Base-by-base conservation (phyloP, 1,284 basidiomycete species). In the Peniophora sp. region DNA sequence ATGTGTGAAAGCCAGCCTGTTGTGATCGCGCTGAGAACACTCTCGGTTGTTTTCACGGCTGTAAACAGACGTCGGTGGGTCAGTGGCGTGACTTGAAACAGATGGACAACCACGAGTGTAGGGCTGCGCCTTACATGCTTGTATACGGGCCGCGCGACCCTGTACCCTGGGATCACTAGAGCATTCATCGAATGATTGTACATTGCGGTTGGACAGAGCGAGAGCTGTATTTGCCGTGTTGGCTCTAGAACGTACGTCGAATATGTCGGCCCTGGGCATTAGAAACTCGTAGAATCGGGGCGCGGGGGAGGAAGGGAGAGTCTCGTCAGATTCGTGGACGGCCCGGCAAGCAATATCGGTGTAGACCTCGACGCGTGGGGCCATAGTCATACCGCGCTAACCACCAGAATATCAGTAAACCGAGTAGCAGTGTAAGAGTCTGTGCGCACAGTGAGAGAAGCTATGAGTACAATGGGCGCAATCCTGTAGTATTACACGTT, bases 401-500 rank as follows among this genome's bases (percentile, higher is more conserved):
- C 25, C 36, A 6, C 19, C 8, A n/a, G 5, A 17, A 25, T 50
- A 24, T 47, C 27, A 19, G 35, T 32, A 32, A n/a, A n/a, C n/a
- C 39, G 17, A 19, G 10, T 27, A 17, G n/a, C 22, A 8, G 3
- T 12, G 16, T 17, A 41, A 19, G 32, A 10, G 10, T n/a, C 12
- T 24, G 22, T 20, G 48, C 57, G 47, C 35, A 58, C 57, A 19
- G 56, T 57, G 51, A 58, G 47, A 3, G 51, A 57, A n/a, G 57
- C 55, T 20, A 55, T 22, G 25, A 55, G 49, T 34, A 58, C 55
- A 24, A 58, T 56, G 24, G 56, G 57, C 2, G 45, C 56, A 44
- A 58, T 58, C 57, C 57, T 58, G 43, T 20, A 20, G 48, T 20
- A 8, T 5, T 5, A 16, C 5, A 8, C 5, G 19, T 6, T 41